phyloP scores from a whole-genome alignment of 2,329 filamentous ascomycete species.

The Aspergillus novofumigatus region DNA sequence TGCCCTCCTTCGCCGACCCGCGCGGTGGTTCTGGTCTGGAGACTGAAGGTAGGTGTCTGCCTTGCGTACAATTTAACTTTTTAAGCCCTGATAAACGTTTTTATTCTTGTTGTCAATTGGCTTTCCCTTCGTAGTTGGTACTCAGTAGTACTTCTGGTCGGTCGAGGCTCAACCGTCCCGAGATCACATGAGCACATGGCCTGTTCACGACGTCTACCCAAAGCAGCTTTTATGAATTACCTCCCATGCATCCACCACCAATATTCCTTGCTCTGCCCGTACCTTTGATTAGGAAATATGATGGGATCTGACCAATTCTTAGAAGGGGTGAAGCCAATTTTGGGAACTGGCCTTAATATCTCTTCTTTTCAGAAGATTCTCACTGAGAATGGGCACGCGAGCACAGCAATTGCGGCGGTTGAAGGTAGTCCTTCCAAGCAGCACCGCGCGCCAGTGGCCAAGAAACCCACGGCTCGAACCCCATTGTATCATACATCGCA shows the following conservation, averaged over 20 bases:
- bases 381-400: conserved; percentile 17
- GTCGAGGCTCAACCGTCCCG: not conserved
- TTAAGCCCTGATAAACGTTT: conserved; percentile 3
- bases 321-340: conserved; percentile 24
- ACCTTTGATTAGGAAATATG: not conserved
- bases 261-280: conserved; percentile 1
- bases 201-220: not conserved
- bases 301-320: conserved; percentile 25
- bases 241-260: not conserved
- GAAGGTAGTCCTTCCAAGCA: conserved; percentile 25
- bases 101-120: conserved; percentile 2
- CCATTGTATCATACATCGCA: conserved; percentile 22
- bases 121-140: not conserved
- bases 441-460: conserved; percentile 23
- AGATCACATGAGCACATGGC: not conserved
- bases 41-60: conserved; percentile 26
- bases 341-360: conserved; percentile 24
- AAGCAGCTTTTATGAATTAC: not conserved
- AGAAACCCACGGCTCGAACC: conserved; percentile 25
- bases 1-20: conserved; percentile 29
- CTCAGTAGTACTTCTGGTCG: not conserved
- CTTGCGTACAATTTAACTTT: conserved; percentile 2
- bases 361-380: conserved; percentile 20
- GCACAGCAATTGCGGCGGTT: conserved; percentile 12
- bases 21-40: conserved; percentile 18